Conservation (phyloP, 768 basidiomycete species). For the Pisolithus microcarpus region DNA sequence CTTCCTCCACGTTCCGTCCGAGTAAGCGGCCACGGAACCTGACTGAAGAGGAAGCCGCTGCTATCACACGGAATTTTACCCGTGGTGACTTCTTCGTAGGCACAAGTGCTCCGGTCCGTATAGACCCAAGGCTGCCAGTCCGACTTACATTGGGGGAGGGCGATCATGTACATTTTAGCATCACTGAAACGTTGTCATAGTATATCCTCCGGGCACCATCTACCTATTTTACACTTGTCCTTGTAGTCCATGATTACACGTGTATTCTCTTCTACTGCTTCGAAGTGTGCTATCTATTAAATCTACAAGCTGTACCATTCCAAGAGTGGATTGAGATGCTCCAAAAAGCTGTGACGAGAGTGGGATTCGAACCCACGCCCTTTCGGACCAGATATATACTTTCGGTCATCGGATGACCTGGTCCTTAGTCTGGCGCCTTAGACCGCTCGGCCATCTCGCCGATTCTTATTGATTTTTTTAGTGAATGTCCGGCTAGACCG, state of each 20-base stretch:
- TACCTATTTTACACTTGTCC: constrained; percentile 14
- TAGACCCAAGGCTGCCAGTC: constrained; percentile 75
- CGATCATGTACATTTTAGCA: constrained; percentile 68
- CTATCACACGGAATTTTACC: constrained; percentile 75
- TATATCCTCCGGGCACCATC: constrained; percentile 9
- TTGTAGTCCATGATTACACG: constrained; percentile 15
- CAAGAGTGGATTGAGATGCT: neutral
- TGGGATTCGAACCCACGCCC: constrained; percentile 23
- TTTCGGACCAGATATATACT: constrained; percentile 10
- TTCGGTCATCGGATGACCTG: constrained; percentile 7
- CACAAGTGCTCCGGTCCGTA: constrained; percentile 71
- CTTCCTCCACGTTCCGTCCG: constrained; percentile 73
- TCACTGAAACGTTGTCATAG: constrained; percentile 43
- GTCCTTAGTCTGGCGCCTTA: constrained; percentile 84
- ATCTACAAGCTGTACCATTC: too few species aligned
- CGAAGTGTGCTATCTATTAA: constrained; percentile 5
- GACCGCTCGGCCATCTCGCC: constrained; percentile 83
- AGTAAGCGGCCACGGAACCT: constrained; percentile 71
- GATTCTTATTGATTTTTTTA: neutral
- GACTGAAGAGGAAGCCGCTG: constrained; percentile 77
- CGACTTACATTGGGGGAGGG: constrained; percentile 75
- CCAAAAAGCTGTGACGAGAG: constrained; percentile 13
- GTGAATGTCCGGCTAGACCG: too few species aligned
- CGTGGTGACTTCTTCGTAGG: constrained; percentile 82
- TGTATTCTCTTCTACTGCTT: constrained; percentile 5